Conservation (phyloP, 1,284 basidiomycete genomes). For the Paramarasmius palmivorus region DNA sequence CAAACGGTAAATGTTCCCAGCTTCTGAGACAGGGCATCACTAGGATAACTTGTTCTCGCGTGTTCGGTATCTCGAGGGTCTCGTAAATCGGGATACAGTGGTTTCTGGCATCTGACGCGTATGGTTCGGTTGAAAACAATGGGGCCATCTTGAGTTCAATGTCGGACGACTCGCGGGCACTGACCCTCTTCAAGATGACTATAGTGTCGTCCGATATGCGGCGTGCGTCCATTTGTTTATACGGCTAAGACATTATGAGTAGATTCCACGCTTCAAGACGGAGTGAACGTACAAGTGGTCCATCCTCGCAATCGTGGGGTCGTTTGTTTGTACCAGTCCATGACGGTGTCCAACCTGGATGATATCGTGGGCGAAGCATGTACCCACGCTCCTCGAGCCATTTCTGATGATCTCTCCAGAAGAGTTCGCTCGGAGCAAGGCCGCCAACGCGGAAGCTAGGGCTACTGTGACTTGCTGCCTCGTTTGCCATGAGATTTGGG, state of each 20-base stretch:
- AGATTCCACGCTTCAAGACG: too few relatives aligned
- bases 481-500: too few relatives aligned
- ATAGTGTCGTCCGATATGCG: not conserved
- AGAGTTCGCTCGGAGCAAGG: not conserved
- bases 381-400: constrained; percentile 28
- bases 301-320: not conserved
- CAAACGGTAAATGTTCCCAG: constrained; percentile 26
- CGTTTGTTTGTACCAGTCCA: constrained; percentile 8
- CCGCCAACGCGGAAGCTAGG: not conserved
- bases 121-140: not conserved
- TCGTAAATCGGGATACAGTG: not conserved
- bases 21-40: constrained; percentile 20
- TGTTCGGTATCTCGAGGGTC: not conserved
- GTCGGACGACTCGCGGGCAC: not conserved
- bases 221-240: not conserved
- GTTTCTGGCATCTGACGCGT: not conserved
- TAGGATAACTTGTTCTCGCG: not conserved
- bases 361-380: constrained; percentile 30
- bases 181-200: not conserved
- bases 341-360: constrained; percentile 28
- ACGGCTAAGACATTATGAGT: too few relatives aligned
- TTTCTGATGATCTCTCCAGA: constrained; percentile 27
- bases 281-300: not conserved
- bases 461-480: too few relatives aligned
- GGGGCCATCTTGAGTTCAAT: not conserved